Base-by-base conservation (phyloP, 2,329 filamentous ascomycete genomes). In the Aureobasidium sp. region DNA sequence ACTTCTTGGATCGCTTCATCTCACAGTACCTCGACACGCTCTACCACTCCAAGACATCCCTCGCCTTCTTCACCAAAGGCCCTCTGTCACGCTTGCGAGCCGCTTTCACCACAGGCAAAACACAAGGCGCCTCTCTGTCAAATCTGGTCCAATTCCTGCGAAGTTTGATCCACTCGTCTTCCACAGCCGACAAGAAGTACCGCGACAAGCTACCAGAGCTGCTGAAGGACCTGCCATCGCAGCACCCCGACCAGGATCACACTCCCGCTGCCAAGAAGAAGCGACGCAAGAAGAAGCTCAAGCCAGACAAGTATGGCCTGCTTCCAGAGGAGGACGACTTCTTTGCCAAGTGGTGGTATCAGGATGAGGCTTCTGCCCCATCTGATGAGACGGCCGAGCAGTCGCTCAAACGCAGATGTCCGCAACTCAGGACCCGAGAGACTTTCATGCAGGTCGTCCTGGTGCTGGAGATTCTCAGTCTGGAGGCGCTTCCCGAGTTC, bases 21-120 rank as follows among this genome's bases (percentile, higher is more conserved):
- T 68, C 69, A 25, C 68, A 74, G 49, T 74, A 74, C 61, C 68
- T 79, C 21, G 75, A 79, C 15, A 72, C 75, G 33, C 66, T 80
- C 64, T 79, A 81, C 69, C 66, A 75, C 11, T 74, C 70, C 9
- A 74, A 89, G 80, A 89, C 87, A 35, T 90, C 89, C 3, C 75
- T 93, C 60, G 89, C 89, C 61, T 94, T 92, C 72, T 92, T 93
- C 72, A 86, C 86, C 21, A 94, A 94, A 75, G 89, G 89, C 0
- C 88, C 89, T 1, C 75, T 94, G 21, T 89, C 89, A 46, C 81
- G 88, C 66, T 86, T 88, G 47, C 82, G 89, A 62, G 87, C 86
- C 49, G 82, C 85, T 15, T 90, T 90, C 64, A 83, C 85, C 61
- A 74, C 84, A 37, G 25, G 40, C 9, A 37, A 60, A 11, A 9